Conservation (phyloP, 352 stramenopile genomes). For the Thraustotheca clavata region DNA sequence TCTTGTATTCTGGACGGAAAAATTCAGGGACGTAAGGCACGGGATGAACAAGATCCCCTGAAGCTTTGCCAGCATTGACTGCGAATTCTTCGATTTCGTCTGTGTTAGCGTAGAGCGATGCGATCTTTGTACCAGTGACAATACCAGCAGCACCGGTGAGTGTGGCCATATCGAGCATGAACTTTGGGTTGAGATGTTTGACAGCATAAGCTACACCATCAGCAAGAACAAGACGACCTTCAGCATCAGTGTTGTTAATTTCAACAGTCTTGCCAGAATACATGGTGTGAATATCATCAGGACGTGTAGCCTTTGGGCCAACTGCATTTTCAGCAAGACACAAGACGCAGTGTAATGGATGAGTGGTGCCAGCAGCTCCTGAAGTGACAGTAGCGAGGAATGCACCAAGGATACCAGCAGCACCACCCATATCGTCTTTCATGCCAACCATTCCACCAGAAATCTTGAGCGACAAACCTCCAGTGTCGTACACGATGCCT, state of each 20-base stretch:
- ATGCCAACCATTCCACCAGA: slow-evolving; percentile 47
- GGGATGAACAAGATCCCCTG: slow-evolving; percentile 72
- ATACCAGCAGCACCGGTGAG: slow-evolving; percentile 79
- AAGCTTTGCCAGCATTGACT: slow-evolving; percentile 38
- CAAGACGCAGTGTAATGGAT: slow-evolving; percentile 45
- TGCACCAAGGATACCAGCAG: slow-evolving; percentile 21
- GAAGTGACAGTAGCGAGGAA: slow-evolving; percentile 47
- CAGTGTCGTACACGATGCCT: slow-evolving; percentile 88
- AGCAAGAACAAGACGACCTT: slow-evolving; percentile 72
- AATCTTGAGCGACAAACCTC: slow-evolving; percentile 78
- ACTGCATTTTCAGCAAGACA: slow-evolving; percentile 85
- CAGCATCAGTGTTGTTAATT: slow-evolving; percentile 88
- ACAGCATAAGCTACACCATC: slow-evolving; percentile 78
- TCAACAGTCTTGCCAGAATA: slow-evolving; percentile 85
- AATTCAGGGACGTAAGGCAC: slow-evolving; percentile 80
- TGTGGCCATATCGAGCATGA: slow-evolving; percentile 85
- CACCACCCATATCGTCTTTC: slow-evolving; percentile 78
- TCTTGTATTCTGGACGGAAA: slow-evolving; percentile 66
- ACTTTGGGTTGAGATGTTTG: slow-evolving; percentile 47
- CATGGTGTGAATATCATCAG: slow-evolving; percentile 76
- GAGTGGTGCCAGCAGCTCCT: slow-evolving; percentile 32
- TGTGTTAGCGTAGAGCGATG: slow-evolving; percentile 61
- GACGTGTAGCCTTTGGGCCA: slow-evolving; percentile 45
- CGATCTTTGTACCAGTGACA: slow-evolving; percentile 70
- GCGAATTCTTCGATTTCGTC: slow-evolving; percentile 51